A percentile compares a stretch with the other conserved stretches of the same genome.
Evolutionary conservation across 805 yeast species (phyloP).

Genomic region (Kazachstania africana): DNA sequence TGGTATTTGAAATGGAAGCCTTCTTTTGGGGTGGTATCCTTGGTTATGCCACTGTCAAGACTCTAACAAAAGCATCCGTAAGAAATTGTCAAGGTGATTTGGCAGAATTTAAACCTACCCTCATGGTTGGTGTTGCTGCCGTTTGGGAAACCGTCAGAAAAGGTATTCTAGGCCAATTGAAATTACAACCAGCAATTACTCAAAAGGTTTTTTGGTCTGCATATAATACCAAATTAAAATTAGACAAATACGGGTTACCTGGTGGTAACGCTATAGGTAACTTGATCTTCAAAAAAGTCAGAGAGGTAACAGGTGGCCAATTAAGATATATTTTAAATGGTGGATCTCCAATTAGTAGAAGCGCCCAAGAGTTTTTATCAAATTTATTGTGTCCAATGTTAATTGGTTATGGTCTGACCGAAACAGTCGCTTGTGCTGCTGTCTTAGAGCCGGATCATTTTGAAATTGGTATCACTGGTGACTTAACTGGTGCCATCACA

Average conservation of each 20-base stretch:
- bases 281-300: constrained; percentile 73
- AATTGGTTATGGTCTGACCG: constrained; percentile 93
- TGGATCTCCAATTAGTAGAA: constrained; percentile 81
- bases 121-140: constrained; percentile 98
- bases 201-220: constrained; percentile 90
- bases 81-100: constrained; percentile 84
- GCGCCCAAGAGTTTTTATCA: constrained; percentile 73
- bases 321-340: constrained; percentile 70
- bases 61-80: constrained; percentile 71
- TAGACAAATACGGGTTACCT: constrained; percentile 59
- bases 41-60: constrained; percentile 90
- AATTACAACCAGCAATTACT: constrained; percentile 47
- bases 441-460: constrained; percentile 53
- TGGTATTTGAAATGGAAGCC: constrained; percentile 67
- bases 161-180: constrained; percentile 73
- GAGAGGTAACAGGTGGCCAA: constrained; percentile 91
- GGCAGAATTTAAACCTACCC: constrained; percentile 75
- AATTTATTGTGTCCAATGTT: constrained; percentile 76
- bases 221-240: constrained; percentile 53
- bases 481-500: constrained; percentile 69
- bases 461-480: constrained; percentile 72
- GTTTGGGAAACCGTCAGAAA: constrained; percentile 95
- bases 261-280: constrained; percentile 53
- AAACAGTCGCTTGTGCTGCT: constrained; percentile 82
- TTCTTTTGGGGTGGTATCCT: constrained; percentile 82